Evolutionary conservation across 2,329 filamentous ascomycete species (phyloP).

Genomic region (Camillea tinctor): DNA sequence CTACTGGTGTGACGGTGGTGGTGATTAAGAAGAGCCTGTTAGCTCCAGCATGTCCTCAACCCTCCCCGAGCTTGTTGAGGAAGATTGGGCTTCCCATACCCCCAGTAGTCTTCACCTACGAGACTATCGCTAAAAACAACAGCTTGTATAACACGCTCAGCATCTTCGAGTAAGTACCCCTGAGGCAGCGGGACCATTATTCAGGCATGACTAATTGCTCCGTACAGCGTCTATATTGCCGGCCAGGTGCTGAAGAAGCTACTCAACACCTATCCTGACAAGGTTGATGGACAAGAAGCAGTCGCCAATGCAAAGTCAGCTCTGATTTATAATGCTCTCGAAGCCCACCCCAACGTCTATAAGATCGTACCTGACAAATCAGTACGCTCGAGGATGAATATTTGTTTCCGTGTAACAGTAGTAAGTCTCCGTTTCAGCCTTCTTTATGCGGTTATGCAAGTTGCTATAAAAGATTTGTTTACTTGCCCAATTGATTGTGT

Average conservation of each 20-base stretch:
- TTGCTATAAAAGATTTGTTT: not conserved
- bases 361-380: conserved; percentile 71
- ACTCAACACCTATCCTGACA: conserved; percentile 62
- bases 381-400: conserved; percentile 86
- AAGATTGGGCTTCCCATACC: conserved; percentile 73
- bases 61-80: conserved; percentile 67
- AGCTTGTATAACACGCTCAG: conserved; percentile 94
- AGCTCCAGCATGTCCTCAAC: conserved; percentile 63
- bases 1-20: conserved; percentile 80
- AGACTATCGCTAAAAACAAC: conserved; percentile 87
- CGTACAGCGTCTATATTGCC: conserved; percentile 73
- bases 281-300: conserved; percentile 74
- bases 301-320: conserved; percentile 72
- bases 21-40: conserved; percentile 81
- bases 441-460: not conserved
- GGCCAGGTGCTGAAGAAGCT: conserved; percentile 84
- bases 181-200: not conserved
- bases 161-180: conserved; percentile 71
- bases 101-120: conserved; percentile 79
- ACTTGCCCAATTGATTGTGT: not conserved
- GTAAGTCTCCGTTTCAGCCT: conserved; percentile 27
- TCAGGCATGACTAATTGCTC: not conserved
- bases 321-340: conserved; percentile 74
- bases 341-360: conserved; percentile 72
- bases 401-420: conserved; percentile 77